Evolutionary conservation across 495 filamentous ascomycete species (phyloP).

Genomic region (Aspergillus funiculosus): DNA sequence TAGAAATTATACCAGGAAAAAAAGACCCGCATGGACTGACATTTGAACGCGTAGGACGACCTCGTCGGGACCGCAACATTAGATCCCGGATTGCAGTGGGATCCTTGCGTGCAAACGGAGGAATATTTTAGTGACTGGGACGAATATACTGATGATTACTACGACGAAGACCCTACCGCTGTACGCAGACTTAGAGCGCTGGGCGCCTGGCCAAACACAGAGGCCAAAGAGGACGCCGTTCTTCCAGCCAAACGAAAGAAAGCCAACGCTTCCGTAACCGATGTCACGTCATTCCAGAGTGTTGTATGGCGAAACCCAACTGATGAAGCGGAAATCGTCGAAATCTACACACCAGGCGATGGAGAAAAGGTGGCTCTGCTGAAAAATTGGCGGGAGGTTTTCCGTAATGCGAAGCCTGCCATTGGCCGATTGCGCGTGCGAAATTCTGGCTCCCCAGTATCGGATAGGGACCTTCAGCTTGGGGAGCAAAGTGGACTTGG

Average conservation of each 20-base stretch:
- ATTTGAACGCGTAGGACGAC: conserved; percentile 38
- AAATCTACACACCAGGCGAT: conserved; percentile 35
- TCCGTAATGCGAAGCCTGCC: conserved; percentile 35
- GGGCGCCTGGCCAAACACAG: conserved; percentile 6
- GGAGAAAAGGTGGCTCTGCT: conserved; percentile 43
- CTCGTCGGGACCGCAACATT: conserved; percentile 41
- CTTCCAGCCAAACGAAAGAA: conserved; percentile 8
- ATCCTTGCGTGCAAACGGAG: conserved; percentile 37
- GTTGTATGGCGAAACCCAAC: conserved; percentile 36
- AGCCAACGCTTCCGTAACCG: conserved; percentile 7
- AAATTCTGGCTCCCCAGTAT: conserved; percentile 1
- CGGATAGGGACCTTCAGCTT: neutral
- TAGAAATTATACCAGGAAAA: too few species aligned
- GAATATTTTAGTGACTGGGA: conserved; percentile 48
- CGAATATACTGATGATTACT: conserved; percentile 47
- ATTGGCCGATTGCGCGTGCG: conserved; percentile 26
- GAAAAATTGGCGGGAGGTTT: conserved; percentile 49
- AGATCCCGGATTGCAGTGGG: conserved; percentile 37
- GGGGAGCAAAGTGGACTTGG: neutral
- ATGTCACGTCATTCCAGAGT: conserved; percentile 32
- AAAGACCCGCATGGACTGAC: conserved; percentile 7
- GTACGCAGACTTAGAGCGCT: conserved; percentile 19
- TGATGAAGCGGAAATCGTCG: conserved; percentile 25
- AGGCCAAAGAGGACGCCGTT: neutral
- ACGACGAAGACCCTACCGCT: conserved; percentile 41